These are phyloP conservation scores for Clonostachys solani DNA, from an alignment of 2,329 filamentous ascomycete species.

Conservation along the genomic window DNA sequence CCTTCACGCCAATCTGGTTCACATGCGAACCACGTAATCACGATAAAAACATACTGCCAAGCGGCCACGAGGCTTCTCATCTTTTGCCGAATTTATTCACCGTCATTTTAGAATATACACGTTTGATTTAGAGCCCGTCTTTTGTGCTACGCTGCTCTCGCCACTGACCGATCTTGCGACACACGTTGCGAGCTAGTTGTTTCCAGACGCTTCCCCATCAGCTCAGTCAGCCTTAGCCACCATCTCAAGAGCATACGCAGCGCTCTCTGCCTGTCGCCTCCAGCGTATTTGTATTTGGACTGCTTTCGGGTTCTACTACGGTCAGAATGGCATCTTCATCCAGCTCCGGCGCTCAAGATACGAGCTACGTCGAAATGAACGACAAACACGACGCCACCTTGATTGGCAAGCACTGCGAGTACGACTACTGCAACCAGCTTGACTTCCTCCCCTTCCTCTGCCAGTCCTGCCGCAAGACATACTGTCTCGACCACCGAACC, in stretches of 20 bases:
- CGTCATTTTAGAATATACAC: too few species aligned
- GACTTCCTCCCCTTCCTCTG: conserved; percentile 96
- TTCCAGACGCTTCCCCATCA: not conserved
- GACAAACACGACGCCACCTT: conserved; percentile 71
- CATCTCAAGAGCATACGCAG: too few species aligned
- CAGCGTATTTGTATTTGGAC: not conserved
- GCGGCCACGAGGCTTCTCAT: too few species aligned
- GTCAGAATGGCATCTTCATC: conserved; percentile 49
- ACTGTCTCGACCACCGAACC: conserved; percentile 89
- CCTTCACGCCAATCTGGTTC: too few species aligned
- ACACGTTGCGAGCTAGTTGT: not conserved
- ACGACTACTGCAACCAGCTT: conserved; percentile 86
- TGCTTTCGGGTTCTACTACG: not conserved
- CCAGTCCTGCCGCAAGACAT: conserved; percentile 80
- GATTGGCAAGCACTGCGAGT: conserved; percentile 88
- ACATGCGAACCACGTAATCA: too few species aligned
- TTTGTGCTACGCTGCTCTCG: too few species aligned
- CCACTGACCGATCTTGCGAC: too few species aligned
- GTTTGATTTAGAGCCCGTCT: too few species aligned
- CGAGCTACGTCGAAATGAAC: conserved; percentile 69
- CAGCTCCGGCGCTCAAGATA: conserved; percentile 30
- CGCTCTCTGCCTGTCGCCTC: too few species aligned
- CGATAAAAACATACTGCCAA: too few species aligned
- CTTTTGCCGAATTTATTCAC: too few species aligned
- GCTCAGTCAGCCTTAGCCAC: not conserved